These are phyloP conservation scores for Ogataea nakhonphanomensis DNA, from an alignment of 805 yeast genomes.

Conservation along the genomic window DNA sequence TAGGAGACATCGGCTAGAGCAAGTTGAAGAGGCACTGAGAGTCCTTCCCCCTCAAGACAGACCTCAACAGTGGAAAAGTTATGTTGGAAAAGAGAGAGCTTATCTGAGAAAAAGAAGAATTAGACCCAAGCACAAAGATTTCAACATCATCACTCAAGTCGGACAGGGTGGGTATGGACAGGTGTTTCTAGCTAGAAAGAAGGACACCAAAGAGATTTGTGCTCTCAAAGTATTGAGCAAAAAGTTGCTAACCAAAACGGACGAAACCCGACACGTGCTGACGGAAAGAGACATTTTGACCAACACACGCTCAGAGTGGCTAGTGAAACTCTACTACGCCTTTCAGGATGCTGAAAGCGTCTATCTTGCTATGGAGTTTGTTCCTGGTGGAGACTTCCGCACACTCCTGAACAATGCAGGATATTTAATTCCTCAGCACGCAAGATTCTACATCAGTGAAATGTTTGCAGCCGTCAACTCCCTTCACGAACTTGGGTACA, in stretches of 20 bases:
- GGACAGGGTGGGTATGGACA: constrained; percentile 99
- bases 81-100: constrained; percentile 80
- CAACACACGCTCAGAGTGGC: constrained; percentile 94
- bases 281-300: constrained; percentile 96
- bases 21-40: constrained; percentile 57
- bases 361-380: constrained; percentile 97
- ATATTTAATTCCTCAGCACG: constrained; percentile 88
- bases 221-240: constrained; percentile 92
- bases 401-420: constrained; percentile 92
- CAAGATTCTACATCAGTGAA: constrained; percentile 90
- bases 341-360: constrained; percentile 90
- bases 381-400: constrained; percentile 99
- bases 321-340: constrained; percentile 88
- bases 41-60: constrained; percentile 35
- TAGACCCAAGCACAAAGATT: constrained; percentile 91
- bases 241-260: constrained; percentile 77
- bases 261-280: constrained; percentile 92
- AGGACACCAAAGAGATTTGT: constrained; percentile 91
- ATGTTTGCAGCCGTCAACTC: constrained; percentile 96
- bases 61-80: constrained; percentile 68
- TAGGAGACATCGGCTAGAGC: constrained; percentile 76
- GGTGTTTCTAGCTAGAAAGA: constrained; percentile 92
- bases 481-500: constrained; percentile 89
- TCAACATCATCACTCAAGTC: constrained; percentile 94
- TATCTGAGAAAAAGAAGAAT: constrained; percentile 82